Percentiles rank a stretch among this genome's conserved stretches.
Evolutionary conservation across 1,139 yeast species (phyloP).

Genomic region (Lodderomyces margitis): DNA sequence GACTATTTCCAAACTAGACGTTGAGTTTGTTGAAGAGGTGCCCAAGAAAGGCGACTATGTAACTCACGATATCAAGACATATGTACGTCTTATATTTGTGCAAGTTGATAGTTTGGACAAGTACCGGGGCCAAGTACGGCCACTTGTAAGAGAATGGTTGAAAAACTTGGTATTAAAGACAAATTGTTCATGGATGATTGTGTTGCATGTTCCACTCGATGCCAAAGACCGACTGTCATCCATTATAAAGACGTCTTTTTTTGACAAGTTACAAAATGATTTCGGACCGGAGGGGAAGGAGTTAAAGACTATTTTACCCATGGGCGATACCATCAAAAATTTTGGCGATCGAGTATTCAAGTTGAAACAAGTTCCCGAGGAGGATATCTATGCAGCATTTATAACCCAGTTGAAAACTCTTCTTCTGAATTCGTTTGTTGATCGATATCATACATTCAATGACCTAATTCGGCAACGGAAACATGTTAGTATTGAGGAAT

Average conservation of each 20-base stretch:
- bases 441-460: slow-evolving; percentile 32
- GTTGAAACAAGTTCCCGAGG: slow-evolving; percentile 36
- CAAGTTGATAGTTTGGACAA: slow-evolving; percentile 65
- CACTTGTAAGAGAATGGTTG: slow-evolving; percentile 81
- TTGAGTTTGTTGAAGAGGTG: slow-evolving; percentile 61
- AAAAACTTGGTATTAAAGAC: slow-evolving; percentile 42
- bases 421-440: slow-evolving; percentile 55
- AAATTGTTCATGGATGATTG: slow-evolving; percentile 62
- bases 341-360: slow-evolving; percentile 36
- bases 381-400: slow-evolving; percentile 52
- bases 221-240: slow-evolving; percentile 42
- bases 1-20: slow-evolving; percentile 63
- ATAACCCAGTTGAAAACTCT: slow-evolving; percentile 48
- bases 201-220: slow-evolving; percentile 52
- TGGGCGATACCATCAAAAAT: slow-evolving; percentile 10
- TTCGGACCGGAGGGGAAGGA: slow-evolving; percentile 53
- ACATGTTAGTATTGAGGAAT: slow-evolving; percentile 14
- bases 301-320: slow-evolving; percentile 17
- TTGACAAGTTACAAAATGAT: slow-evolving; percentile 66
- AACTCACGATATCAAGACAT: slow-evolving; percentile 34
- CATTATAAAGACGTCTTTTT: slow-evolving; percentile 52
- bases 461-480: slow-evolving; percentile 32
- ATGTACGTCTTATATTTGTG: slow-evolving; percentile 68
- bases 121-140: slow-evolving; percentile 77
- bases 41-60: slow-evolving; percentile 27